phyloP scores from a whole-genome alignment of 345 rosid species.

The Psidium guajava region DNA sequence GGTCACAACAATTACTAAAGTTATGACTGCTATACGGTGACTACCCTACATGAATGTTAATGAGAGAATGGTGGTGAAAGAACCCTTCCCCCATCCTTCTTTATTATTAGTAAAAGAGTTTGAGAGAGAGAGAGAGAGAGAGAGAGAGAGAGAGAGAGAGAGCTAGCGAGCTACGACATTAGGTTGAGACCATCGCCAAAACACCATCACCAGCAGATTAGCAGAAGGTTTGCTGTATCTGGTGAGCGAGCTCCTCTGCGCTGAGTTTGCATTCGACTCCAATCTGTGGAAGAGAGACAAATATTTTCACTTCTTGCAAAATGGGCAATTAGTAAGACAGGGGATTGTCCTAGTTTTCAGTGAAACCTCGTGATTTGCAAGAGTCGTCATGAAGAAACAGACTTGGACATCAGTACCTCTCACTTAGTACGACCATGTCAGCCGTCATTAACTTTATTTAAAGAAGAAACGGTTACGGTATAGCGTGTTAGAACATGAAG shows the following conservation, averaged over 20 bases:
- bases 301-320: background rate
- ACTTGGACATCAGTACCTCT: background rate
- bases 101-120: background rate
- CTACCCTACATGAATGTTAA: background rate
- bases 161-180: background rate
- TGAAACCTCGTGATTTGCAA: background rate
- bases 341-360: slow-evolving; percentile 7
- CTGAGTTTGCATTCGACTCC: slow-evolving; percentile 96
- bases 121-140: background rate
- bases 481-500: background rate
- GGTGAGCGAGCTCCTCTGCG: slow-evolving; percentile 89
- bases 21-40: background rate
- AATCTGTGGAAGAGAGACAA: slow-evolving; percentile 39
- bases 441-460: background rate
- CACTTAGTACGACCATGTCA: background rate
- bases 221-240: slow-evolving; percentile 80
- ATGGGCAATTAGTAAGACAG: background rate
- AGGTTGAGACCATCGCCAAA: background rate
- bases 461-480: background rate
- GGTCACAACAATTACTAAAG: background rate
- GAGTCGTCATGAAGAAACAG: background rate
- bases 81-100: background rate
- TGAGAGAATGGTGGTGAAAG: background rate
- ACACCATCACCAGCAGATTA: background rate
- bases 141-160: background rate